A percentile compares a stretch with the other conserved stretches of the same genome.
phyloP scores from a whole-genome alignment of 1,284 basidiomycete species.

The Ceratobasidium sp. region DNA sequence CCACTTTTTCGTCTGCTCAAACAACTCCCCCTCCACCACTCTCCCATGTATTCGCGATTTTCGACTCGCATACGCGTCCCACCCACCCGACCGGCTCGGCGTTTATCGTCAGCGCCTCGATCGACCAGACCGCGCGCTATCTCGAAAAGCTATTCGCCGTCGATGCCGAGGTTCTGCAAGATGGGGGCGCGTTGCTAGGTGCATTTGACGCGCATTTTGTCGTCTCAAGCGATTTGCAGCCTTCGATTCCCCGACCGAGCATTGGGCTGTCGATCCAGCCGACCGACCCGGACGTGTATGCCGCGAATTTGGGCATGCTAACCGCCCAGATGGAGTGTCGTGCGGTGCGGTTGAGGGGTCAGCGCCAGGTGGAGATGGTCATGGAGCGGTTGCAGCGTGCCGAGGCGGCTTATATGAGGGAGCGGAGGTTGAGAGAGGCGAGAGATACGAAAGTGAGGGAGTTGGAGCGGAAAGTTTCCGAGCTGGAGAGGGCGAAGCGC shows the following conservation, averaged over 20 bases:
- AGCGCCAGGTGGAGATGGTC: constrained; percentile 7
- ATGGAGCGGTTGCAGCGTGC: constrained; percentile 7
- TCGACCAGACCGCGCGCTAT: constrained; percentile 54
- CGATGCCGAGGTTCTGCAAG: constrained; percentile 54
- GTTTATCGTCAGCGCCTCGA: constrained; percentile 57
- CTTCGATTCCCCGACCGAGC: neutral
- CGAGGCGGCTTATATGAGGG: constrained; percentile 31
- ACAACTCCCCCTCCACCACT: constrained; percentile 42
- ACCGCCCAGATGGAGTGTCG: constrained; percentile 8
- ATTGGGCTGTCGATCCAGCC: neutral
- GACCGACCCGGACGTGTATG: constrained; percentile 33
- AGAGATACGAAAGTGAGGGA: constrained; percentile 7
- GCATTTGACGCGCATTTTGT: constrained; percentile 52
- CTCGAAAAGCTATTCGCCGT: constrained; percentile 47
- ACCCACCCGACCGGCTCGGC: constrained; percentile 63
- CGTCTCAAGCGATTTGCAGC: constrained; percentile 3
- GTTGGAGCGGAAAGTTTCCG: neutral
- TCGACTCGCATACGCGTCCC: constrained; percentile 67
- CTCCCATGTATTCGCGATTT: constrained; percentile 55
- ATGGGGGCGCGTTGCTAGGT: constrained; percentile 54
- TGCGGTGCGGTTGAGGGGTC: neutral
- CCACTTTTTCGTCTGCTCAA: constrained; percentile 39
- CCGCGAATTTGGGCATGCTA: constrained; percentile 28
- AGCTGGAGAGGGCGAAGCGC: constrained; percentile 7
- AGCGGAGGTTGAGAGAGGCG: constrained; percentile 18